A percentile compares a stretch with the other conserved stretches of the same genome.
These are phyloP conservation scores for Trichoderma sp. DNA, from an alignment of 2,329 filamentous ascomycete species.

Conservation along the genomic window DNA sequence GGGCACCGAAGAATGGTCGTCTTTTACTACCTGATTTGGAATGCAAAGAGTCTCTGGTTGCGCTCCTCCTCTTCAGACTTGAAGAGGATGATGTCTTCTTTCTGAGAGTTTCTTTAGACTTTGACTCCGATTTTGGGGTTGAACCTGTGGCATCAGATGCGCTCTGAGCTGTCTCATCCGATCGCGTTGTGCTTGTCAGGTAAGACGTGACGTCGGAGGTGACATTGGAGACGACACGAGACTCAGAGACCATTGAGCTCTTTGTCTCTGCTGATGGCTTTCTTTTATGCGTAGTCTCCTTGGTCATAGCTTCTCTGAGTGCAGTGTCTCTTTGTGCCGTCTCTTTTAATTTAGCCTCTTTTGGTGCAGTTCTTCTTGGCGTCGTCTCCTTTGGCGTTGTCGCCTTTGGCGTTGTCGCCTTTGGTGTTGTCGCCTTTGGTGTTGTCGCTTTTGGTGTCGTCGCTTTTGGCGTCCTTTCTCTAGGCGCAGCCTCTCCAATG, in stretches of 20 bases:
- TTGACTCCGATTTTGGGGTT: conserved; percentile 12
- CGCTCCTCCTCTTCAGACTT: conserved; percentile 55
- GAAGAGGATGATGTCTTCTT: conserved; percentile 36
- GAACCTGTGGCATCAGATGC: not conserved
- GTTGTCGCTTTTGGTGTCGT: not conserved
- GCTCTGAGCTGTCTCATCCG: conserved; percentile 1
- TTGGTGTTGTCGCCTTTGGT: not conserved
- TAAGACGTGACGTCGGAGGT: conserved; percentile 20
- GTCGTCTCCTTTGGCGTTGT: not conserved
- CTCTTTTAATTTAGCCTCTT: not conserved
- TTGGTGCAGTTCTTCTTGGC: not conserved
- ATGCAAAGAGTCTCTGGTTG: conserved; percentile 51
- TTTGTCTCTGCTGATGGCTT: conserved; percentile 28
- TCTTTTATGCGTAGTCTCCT: conserved; percentile 1
- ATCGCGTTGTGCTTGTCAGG: conserved; percentile 3
- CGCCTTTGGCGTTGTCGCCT: not conserved
- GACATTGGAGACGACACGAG: conserved; percentile 20
- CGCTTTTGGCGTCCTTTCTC: not conserved
- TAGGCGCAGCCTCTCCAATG: conserved; percentile 3
- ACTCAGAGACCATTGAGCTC: conserved; percentile 26
- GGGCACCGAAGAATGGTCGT: conserved; percentile 54
- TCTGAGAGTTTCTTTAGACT: conserved; percentile 2
- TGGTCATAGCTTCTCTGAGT: not conserved
- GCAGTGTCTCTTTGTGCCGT: not conserved
- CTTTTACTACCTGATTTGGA: conserved; percentile 44